Evolutionary conservation across 805 yeast genomes (phyloP).

Genomic region (Kuraishia cidri): DNA sequence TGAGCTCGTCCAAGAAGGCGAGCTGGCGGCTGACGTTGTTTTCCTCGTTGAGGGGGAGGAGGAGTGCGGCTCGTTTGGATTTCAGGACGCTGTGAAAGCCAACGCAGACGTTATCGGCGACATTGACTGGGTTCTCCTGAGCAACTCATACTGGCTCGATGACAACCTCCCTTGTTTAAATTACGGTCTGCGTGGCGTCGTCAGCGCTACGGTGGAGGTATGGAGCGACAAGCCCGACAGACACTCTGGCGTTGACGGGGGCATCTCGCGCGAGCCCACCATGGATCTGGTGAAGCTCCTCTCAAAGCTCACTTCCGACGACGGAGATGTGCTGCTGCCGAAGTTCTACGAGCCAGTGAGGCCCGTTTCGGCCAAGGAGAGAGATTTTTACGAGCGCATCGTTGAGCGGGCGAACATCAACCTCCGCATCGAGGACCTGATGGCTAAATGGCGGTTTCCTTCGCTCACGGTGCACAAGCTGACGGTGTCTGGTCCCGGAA

Average conservation of each 20-base stretch:
- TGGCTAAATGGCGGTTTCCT: conserved; percentile 85
- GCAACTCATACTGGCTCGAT: conserved; percentile 93
- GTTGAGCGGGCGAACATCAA: conserved; percentile 22
- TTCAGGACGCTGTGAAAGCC: conserved; percentile 52
- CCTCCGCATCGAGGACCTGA: conserved; percentile 35
- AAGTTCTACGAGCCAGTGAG: conserved; percentile 63
- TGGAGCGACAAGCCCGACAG: conserved; percentile 74
- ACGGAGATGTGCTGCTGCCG: conserved; percentile 53
- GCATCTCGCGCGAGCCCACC: conserved; percentile 81
- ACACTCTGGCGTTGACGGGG: conserved; percentile 97
- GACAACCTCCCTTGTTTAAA: conserved; percentile 84
- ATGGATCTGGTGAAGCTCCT: conserved; percentile 73
- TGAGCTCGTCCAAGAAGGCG: conserved; percentile 41
- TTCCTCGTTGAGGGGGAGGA: conserved; percentile 93
- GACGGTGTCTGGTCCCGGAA: conserved; percentile 83
- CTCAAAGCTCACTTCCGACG: conserved; percentile 50
- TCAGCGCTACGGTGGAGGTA: conserved; percentile 69
- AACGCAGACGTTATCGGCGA: conserved; percentile 50
- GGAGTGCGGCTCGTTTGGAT: conserved; percentile 87
- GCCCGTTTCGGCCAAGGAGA: conserved; percentile 49
- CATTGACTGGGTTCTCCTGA: conserved; percentile 83
- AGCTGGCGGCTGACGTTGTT: conserved; percentile 63
- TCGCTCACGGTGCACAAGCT: conserved; percentile 81
- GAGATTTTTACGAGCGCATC: conserved; percentile 53
- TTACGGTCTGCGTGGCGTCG: conserved; percentile 89